Evolutionary conservation across 164 flowering plant species (phyloP).

Genomic region (Magnolia changhungtana): DNA sequence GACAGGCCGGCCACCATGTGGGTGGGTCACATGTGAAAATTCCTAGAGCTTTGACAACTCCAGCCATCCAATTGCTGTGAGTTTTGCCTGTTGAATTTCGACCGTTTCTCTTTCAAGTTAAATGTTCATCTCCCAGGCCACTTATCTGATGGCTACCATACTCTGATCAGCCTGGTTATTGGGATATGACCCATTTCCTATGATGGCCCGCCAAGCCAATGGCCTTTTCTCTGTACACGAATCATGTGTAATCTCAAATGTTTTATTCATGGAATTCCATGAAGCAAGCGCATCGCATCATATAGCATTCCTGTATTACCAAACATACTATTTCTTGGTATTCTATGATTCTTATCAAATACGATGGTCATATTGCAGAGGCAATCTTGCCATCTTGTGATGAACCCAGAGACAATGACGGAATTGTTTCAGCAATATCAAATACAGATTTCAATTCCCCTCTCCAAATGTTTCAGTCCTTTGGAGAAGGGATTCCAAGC

Average conservation of each 20-base stretch:
- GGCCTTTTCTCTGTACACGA: neutral
- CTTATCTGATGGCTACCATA: too few species aligned
- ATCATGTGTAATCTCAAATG: neutral
- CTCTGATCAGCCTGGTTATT: neutral
- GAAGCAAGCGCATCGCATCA: too few species aligned
- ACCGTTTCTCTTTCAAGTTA: too few species aligned
- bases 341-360: neutral
- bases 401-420: conserved; percentile 29
- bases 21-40: neutral
- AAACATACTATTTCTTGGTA: neutral
- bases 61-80: too few species aligned
- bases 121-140: too few species aligned
- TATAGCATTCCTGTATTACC: neutral
- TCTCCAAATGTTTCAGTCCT: conserved; percentile 64
- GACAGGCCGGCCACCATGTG: neutral
- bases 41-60: neutral
- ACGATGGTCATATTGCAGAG: conserved; percentile 23
- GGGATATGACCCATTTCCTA: neutral
- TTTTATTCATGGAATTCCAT: too few species aligned
- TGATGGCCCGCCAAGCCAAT: neutral
- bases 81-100: too few species aligned
- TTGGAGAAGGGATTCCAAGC: conserved; percentile 82
- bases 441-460: conserved; percentile 72
- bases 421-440: conserved; percentile 28
- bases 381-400: conserved; percentile 30